These are phyloP conservation scores for Abrus pulchellus DNA, from an alignment of 306 rosid species.

Conservation along the genomic window DNA sequence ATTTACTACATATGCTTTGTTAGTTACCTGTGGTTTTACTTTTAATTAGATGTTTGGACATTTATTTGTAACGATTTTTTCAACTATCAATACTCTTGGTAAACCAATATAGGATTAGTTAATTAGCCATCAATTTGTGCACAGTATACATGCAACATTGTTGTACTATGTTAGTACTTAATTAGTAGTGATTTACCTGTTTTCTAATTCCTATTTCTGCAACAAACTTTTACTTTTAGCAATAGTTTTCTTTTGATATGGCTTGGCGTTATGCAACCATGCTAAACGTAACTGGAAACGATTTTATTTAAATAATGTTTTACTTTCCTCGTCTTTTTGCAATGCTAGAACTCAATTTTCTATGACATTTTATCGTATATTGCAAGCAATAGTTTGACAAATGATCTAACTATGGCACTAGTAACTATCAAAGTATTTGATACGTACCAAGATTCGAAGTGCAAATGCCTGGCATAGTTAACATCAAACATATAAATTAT, in stretches of 20 bases:
- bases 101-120: background rate
- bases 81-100: background rate
- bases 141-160: background rate
- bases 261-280: background rate
- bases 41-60: slow-evolving; percentile 1
- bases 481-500: slow-evolving; percentile 13
- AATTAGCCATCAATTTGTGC: background rate
- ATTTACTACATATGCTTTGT: too few species aligned
- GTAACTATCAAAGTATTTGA: slow-evolving; percentile 9
- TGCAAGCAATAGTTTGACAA: background rate
- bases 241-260: background rate
- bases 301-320: background rate
- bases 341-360: background rate
- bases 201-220: background rate
- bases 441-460: background rate
- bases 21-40: background rate
- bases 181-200: background rate
- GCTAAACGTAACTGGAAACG: background rate
- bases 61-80: background rate
- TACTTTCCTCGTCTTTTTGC: background rate
- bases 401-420: background rate
- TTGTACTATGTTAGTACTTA: background rate
- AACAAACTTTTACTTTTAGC: background rate
- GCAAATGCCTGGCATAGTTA: background rate
- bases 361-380: background rate